Evolutionary conservation across 345 rosid species (phyloP), one percentile per base, ranked within the genome.

Genomic region (Hibiscus syriacus): DNA sequence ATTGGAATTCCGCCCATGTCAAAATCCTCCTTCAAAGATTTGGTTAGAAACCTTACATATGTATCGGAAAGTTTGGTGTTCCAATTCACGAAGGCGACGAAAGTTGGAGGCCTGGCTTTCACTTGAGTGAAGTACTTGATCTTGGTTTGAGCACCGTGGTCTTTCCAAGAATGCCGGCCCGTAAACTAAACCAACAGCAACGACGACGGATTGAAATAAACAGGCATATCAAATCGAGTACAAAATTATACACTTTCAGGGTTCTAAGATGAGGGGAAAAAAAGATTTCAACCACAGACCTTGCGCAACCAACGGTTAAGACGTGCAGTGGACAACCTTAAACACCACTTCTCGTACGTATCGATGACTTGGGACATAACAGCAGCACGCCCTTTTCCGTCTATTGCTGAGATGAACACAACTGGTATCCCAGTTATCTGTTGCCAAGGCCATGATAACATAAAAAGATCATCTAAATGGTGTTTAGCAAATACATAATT

Each of bases 101-200:
- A 93, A 65, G 98, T 93, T 0, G 97, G 97, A 11, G 98, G 98
- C 30, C 98, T 81, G n/a, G n/a, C n/a, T n/a, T n/a, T n/a, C n/a
- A n/a, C n/a, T n/a, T n/a, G n/a, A n/a, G n/a, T n/a, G n/a, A n/a
- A n/a, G n/a, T n/a, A n/a, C n/a, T n/a, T n/a, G n/a, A n/a, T n/a
- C n/a, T n/a, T n/a, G n/a, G n/a, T 92, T 67, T 89, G 90, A 4
- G 96, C 81, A 30, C 96, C 87, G 50, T 81, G 84, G 70, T 87
- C 97, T 83, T 82, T 93, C 98, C 98, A 93, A 0, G 98, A 93
- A 77, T 90, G 98, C 69, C 97, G 77, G 78, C 98, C 87, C 94
- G 86, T 82, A 20, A 93, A 89, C 98, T 92, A 78, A 43, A 73
- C 29, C 72, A 62, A 60, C 20, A 11, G 43, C 46, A 38, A 38